Conservation (phyloP, 208 protist genomes). For the Acanthamoeba healyi region DNA sequence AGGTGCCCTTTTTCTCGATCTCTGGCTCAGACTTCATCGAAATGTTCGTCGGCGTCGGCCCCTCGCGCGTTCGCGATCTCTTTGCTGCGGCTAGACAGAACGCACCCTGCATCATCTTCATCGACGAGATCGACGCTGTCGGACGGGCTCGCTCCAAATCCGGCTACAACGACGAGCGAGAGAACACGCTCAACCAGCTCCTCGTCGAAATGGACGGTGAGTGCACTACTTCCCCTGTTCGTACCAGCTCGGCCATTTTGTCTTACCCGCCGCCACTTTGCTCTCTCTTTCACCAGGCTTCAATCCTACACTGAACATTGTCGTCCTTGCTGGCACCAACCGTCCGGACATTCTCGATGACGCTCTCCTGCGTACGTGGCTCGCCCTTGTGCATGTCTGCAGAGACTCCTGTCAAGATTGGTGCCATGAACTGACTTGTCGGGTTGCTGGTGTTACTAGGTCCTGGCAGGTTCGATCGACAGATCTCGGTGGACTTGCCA, state of each 20-base stretch:
- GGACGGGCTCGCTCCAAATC: conserved; percentile 87
- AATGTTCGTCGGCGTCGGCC: conserved; percentile 92
- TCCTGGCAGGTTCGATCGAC: conserved; percentile 96
- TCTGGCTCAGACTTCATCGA: conserved; percentile 91
- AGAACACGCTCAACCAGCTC: conserved; percentile 98
- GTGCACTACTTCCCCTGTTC: conserved; percentile 24
- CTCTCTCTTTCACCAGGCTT: conserved; percentile 73
- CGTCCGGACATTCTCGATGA: conserved; percentile 97
- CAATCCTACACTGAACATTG: conserved; percentile 94
- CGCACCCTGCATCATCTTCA: conserved; percentile 97
- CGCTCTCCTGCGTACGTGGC: conserved; percentile 93
- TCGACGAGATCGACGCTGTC: conserved; percentile 99
- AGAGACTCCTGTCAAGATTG: no score
- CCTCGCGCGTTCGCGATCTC: conserved; percentile 93
- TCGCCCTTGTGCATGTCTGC: neutral
- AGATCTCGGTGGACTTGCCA: conserved; percentile 89
- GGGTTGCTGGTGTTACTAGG: neutral
- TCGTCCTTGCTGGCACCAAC: conserved; percentile 99
- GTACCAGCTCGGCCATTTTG: no score
- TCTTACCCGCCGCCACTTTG: neutral
- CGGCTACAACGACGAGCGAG: conserved; percentile 93
- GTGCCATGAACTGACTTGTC: no score
- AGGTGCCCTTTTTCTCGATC: conserved; percentile 88
- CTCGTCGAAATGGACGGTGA: conserved; percentile 98
- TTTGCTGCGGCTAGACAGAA: conserved; percentile 95